Conservation (phyloP, 768 basidiomycete species). For the Rhodocollybia butyracea region DNA sequence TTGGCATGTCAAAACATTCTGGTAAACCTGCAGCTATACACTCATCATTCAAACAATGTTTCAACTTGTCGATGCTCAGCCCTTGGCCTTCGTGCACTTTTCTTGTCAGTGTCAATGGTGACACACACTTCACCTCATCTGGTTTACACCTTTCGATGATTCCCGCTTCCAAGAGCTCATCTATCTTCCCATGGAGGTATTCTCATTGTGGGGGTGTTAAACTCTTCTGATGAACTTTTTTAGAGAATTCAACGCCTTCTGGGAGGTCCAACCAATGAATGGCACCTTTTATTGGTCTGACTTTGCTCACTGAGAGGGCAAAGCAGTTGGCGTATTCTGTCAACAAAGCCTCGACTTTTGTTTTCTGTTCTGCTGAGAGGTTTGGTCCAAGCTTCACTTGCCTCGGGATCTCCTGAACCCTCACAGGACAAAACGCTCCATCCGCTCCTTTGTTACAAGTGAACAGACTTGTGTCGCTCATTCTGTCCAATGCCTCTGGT, state of each 20-base stretch:
- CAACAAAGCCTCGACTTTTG: conserved; percentile 19
- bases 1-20: conserved; percentile 18
- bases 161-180: conserved; percentile 30
- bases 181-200: conserved; percentile 26
- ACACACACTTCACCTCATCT: conserved; percentile 30
- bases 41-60: too few species aligned
- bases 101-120: conserved; percentile 30
- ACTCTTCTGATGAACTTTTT: conserved; percentile 28
- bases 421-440: conserved; percentile 21
- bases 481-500: background rate
- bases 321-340: conserved; percentile 34
- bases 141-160: conserved; percentile 28
- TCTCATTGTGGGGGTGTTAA: conserved; percentile 27
- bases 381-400: conserved; percentile 26
- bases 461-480: conserved; percentile 10
- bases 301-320: conserved; percentile 35
- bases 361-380: conserved; percentile 20
- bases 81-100: conserved; percentile 31
- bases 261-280: conserved; percentile 32
- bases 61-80: conserved; percentile 21
- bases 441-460: conserved; percentile 20
- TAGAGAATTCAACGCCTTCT: conserved; percentile 22
- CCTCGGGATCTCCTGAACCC: conserved; percentile 17
- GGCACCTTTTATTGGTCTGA: conserved; percentile 25
- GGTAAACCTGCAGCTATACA: conserved; percentile 23